These are phyloP conservation scores for Casuarina glauca DNA, from an alignment of 306 rosid genomes.

Conservation along the genomic window DNA sequence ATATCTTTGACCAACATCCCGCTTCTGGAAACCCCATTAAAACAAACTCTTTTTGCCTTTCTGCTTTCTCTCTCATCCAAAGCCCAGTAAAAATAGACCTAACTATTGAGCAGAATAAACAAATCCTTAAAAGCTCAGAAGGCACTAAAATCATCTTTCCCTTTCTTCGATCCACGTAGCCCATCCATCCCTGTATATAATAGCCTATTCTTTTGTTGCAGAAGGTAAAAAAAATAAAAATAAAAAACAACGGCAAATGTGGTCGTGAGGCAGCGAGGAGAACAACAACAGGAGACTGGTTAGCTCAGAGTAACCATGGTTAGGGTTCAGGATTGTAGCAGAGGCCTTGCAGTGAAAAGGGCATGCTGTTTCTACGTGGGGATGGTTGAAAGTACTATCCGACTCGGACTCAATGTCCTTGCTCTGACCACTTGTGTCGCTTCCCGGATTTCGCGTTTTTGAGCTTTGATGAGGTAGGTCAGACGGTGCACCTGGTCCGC, in stretches of 20 bases:
- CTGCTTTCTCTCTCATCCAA: conserved; percentile 10
- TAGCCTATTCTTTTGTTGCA: conserved; percentile 7
- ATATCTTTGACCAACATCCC: conserved; percentile 53
- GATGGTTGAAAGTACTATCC: conserved; percentile 6
- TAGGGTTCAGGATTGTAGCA: conserved; percentile 27
- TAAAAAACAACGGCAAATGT: conserved; percentile 19
- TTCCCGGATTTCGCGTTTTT: conserved; percentile 43
- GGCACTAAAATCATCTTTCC: conserved; percentile 18
- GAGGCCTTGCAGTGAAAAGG: not conserved
- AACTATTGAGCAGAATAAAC: conserved; percentile 21
- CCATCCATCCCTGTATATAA: conserved; percentile 13
- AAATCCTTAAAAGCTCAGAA: conserved; percentile 28
- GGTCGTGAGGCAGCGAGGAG: not conserved
- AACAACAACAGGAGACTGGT: not conserved
- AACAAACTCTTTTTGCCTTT: conserved; percentile 15
- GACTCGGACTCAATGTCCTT: conserved; percentile 35
- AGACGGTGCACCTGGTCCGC: not conserved
- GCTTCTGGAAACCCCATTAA: conserved; percentile 38
- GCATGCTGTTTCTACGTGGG: conserved; percentile 11
- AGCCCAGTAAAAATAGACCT: conserved; percentile 28
- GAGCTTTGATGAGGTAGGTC: conserved; percentile 21
- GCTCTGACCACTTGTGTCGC: conserved; percentile 57
- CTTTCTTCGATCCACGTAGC: conserved; percentile 17
- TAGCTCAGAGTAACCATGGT: conserved; percentile 39
- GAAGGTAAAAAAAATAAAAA: not conserved